Evolutionary conservation across 257 asterid genomes (phyloP).

Genomic region (Solanum virginianum): DNA sequence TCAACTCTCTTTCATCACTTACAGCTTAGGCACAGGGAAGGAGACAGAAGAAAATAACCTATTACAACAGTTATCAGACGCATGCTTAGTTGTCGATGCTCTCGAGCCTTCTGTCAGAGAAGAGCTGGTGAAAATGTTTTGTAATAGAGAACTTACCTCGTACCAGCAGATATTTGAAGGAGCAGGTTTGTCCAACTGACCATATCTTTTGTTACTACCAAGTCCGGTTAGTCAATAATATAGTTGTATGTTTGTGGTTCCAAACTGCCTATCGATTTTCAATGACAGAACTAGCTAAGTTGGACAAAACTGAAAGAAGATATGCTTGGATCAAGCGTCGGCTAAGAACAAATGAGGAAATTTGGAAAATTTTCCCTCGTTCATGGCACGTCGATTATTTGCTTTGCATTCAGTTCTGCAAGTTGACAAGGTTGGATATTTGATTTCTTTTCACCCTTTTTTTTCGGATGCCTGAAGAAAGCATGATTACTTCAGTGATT

Average conservation of each 20-base stretch:
- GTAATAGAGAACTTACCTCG: constrained; percentile 90
- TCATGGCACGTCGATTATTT: constrained; percentile 91
- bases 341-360: constrained; percentile 86
- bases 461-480: neutral
- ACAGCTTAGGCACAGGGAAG: constrained; percentile 96
- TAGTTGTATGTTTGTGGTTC: constrained; percentile 8
- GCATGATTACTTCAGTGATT: neutral
- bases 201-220: neutral
- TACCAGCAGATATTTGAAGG: constrained; percentile 98
- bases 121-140: constrained; percentile 78
- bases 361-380: constrained; percentile 88
- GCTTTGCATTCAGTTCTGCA: constrained; percentile 97
- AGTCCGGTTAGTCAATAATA: neutral
- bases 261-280: constrained; percentile 5
- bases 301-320: constrained; percentile 91
- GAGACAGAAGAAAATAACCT: constrained; percentile 81
- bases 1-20: neutral
- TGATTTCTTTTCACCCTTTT: neutral
- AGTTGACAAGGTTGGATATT: constrained; percentile 73
- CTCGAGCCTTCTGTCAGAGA: constrained; percentile 98
- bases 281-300: constrained; percentile 68
- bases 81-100: constrained; percentile 97
- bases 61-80: constrained; percentile 89
- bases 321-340: constrained; percentile 97
- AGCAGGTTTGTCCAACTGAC: constrained; percentile 52